Evolutionary conservation across 768 basidiomycete species (phyloP).

Genomic region (Roridomyces roridus): DNA sequence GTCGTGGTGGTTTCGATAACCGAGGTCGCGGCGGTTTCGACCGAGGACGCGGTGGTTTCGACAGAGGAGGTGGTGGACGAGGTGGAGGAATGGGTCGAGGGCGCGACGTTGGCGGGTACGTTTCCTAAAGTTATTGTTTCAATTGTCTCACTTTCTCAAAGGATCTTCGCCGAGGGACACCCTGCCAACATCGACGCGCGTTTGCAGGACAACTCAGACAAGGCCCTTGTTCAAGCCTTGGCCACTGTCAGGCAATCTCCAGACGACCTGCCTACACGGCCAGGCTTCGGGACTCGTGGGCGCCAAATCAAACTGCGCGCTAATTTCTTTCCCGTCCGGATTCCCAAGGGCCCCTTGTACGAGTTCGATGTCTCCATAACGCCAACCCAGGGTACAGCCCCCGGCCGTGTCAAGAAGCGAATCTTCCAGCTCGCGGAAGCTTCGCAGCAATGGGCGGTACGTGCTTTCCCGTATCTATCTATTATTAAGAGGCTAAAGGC

Average conservation of each 20-base stretch:
- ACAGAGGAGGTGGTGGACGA: slow-evolving; percentile 30
- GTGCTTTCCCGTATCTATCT: slow-evolving; percentile 49
- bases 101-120: slow-evolving; percentile 49
- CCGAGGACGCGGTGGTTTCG: slow-evolving; percentile 35
- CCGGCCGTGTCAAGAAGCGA: slow-evolving; percentile 59
- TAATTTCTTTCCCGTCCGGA: slow-evolving; percentile 70
- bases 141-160: slow-evolving; percentile 28
- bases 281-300: slow-evolving; percentile 62
- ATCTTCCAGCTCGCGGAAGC: slow-evolving; percentile 70
- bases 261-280: slow-evolving; percentile 59
- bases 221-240: slow-evolving; percentile 46
- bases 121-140: background rate
- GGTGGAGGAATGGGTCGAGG: slow-evolving; percentile 34
- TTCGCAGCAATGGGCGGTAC: slow-evolving; percentile 51
- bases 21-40: slow-evolving; percentile 24
- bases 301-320: slow-evolving; percentile 57
- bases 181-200: slow-evolving; percentile 50
- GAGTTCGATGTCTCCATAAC: slow-evolving; percentile 69
- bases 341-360: slow-evolving; percentile 54
- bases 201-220: slow-evolving; percentile 45
- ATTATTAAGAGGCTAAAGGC: background rate
- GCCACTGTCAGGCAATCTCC: slow-evolving; percentile 28
- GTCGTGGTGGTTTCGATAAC: slow-evolving; percentile 30
- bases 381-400: slow-evolving; percentile 55
- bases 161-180: slow-evolving; percentile 47